Evolutionary conservation across 177 flowering plant species (phyloP), one percentile per base, ranked within the genome.

Genomic region (Telopea speciosissima): DNA sequence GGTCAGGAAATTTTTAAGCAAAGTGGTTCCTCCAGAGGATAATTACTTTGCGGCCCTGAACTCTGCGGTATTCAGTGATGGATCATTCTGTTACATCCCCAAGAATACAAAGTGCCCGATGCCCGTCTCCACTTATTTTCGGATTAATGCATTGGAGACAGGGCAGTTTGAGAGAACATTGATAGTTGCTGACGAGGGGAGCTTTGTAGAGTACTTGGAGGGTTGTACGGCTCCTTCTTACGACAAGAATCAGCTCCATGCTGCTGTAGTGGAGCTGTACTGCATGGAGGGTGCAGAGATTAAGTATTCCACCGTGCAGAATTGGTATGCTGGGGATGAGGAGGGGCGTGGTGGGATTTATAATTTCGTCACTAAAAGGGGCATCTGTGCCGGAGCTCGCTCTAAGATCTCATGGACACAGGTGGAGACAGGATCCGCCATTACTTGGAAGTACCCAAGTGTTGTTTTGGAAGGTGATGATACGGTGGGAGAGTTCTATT

Each of bases 371-470:
- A 90, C 96, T 0, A 90, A 89, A 82, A 73, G 96, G 24, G 96
- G 96, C 14, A 71, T 87, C 19, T 90, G 93, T 76, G 85, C 86
- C 24, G 93, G 96, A 7, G 72, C 42, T 40, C 74, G 86, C 42
- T 87, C 91, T 5, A 88, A 87, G 83, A 87, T 90, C 13, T 88
- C 94, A 3, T 89, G 94, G 94, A 90, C 95, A 0, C 95, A 90
- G 74, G 92, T 90, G 75, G 92, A 90, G 80, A 90, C 95, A 0
- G 95, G 95, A 5, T 90, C 95, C 33, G 92, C 95, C 0, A 86
- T 90, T 52, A 90, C 95, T 21, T 90, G 95, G 96, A 90, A 90
- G 82, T 89, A 90, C 73, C 96, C 96, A 0, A 90, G 96, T 82
- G 93, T 88, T 73, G 77, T 90, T 68, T 71, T 87, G 76, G 91